A percentile compares a stretch with the other conserved stretches of the same genome.
phyloP scores from a whole-genome alignment of 176 grass and related monocot genomes.

The Miscanthus lutarioriparius region DNA sequence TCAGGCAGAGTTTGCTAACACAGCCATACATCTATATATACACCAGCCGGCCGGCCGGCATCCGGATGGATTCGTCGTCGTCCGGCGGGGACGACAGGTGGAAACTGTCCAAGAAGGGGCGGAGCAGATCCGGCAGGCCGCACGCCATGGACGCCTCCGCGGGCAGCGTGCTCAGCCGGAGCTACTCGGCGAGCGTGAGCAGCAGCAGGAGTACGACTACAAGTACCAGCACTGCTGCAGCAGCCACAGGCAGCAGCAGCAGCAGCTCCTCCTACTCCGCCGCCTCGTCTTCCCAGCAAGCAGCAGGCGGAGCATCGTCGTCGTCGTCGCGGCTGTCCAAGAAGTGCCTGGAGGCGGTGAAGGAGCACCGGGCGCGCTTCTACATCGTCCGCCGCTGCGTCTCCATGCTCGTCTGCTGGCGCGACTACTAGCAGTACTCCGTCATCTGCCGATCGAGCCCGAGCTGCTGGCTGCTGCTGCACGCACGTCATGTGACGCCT shows the following conservation, averaged over 20 bases:
- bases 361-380: constrained; percentile 66
- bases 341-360: constrained; percentile 59
- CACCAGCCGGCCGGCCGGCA: no score
- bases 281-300: neutral
- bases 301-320: neutral
- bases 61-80: constrained; percentile 10
- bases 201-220: no score
- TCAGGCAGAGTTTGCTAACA: no score
- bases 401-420: constrained; percentile 84
- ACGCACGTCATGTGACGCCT: no score
- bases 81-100: constrained; percentile 44
- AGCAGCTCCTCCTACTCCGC: neutral
- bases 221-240: neutral
- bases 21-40: no score
- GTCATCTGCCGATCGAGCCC: no score
- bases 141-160: neutral
- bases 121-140: constrained; percentile 54
- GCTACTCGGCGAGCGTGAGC: constrained; percentile 51
- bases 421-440: constrained; percentile 40
- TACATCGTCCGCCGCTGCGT: constrained; percentile 77
- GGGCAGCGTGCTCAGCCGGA: constrained; percentile 29
- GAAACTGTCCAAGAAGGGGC: constrained; percentile 60
- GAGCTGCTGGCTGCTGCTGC: no score
- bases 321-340: constrained; percentile 13
- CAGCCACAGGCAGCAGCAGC: neutral